Base-by-base conservation (phyloP, 2,329 filamentous ascomycete genomes). In the Botrytis elliptica region DNA sequence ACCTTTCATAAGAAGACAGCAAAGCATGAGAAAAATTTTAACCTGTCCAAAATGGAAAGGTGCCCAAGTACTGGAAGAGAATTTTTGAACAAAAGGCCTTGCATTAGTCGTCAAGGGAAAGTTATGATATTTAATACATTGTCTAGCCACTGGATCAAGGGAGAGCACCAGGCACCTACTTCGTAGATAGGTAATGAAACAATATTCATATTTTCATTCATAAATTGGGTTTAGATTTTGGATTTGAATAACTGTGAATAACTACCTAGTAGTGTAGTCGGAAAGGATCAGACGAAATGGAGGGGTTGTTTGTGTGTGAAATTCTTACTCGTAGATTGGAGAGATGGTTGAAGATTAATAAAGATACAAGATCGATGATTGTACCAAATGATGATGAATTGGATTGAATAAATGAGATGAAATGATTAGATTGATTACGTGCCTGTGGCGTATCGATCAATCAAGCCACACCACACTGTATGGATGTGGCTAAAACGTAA, bases 1-100 rank as follows among this genome's bases (percentile, higher is more conserved):
- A 59, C 49, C 57, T 46, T 65, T 71, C 46, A 59, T 67, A 42
- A 59, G 29, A 67, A 46, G 64, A 72, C 63, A 72, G 40, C 71
- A 68, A 72, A 72, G 71, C 71, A 68, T 49, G 63, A 68, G 38
- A 16, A 18, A 55, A 25, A 5, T 33, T 67, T 59, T n/a, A 59
- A 36, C 40, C 9, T 38, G 14, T 36, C 55, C 42, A 20, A 52
- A 65, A 42, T 49, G 46, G 42, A 71, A 65, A 71, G 36, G n/a
- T 20, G 29, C 18, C 33, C 44, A 12, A 64, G 70, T 10, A 71
- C 25, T n/a, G 33, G 55, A 66, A 49, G 55, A 62, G 68, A 63
- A 63, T 44, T 46, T 60, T 70, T 70, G 42, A 29, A 40, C 18
- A 20, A 36, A 16, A 46, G 18, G 16, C 33, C 59, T 62, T 46